phyloP scores from a whole-genome alignment of 1,284 basidiomycete genomes.

The Irpex sp. region DNA sequence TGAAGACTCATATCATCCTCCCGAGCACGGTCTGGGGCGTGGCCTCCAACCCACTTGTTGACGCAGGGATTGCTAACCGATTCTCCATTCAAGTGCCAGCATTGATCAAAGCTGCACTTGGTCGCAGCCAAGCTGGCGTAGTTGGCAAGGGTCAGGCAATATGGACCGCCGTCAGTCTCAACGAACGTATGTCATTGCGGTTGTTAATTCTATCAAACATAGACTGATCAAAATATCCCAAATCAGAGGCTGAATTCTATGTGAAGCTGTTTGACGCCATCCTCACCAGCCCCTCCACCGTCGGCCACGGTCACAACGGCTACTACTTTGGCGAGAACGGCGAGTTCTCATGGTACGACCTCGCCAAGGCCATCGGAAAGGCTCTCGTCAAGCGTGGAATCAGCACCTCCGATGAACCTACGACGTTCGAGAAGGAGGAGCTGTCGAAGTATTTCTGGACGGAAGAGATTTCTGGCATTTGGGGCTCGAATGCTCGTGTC shows the following conservation, averaged over 20 bases:
- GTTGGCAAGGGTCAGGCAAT: background rate
- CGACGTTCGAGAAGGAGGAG: slow-evolving; percentile 5
- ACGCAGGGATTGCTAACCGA: background rate
- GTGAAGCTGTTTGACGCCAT: slow-evolving; percentile 14
- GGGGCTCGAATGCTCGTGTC: background rate
- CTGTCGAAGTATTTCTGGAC: slow-evolving; percentile 10
- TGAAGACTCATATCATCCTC: background rate
- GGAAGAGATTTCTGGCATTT: slow-evolving; percentile 4
- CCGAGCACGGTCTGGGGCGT: background rate
- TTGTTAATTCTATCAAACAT: background rate
- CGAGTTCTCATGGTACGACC: slow-evolving; percentile 32
- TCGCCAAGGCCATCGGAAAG: slow-evolving; percentile 30
- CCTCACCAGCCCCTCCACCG: slow-evolving; percentile 10
- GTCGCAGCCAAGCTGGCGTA: background rate
- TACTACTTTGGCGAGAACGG: slow-evolving; percentile 44
- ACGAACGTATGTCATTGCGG: background rate
- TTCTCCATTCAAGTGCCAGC: background rate
- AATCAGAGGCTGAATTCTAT: background rate
- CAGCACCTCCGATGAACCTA: slow-evolving; percentile 2
- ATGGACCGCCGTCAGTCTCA: background rate
- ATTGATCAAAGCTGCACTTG: background rate
- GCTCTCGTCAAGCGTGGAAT: slow-evolving; percentile 23
- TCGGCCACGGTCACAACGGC: slow-evolving; percentile 37
- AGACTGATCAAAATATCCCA: background rate
- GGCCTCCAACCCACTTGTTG: background rate